Percentiles rank a stretch among this genome's conserved stretches.
Evolutionary conservation across 108 stramenopile species (phyloP).

Genomic region (Fragilaria radians): DNA sequence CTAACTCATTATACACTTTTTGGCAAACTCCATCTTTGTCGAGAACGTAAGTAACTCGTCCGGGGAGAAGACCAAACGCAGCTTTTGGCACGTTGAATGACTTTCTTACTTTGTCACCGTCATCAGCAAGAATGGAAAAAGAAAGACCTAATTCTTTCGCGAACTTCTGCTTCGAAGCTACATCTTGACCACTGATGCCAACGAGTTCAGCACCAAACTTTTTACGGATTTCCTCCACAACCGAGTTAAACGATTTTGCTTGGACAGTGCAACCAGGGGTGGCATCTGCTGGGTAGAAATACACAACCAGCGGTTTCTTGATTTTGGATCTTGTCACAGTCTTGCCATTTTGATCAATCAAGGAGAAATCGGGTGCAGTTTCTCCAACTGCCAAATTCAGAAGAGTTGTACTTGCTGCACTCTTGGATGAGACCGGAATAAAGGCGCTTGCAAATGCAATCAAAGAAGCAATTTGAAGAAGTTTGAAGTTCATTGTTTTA

Average conservation of each 20-base stretch:
- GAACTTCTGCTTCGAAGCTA: slow-evolving; percentile 70
- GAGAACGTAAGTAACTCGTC: slow-evolving; percentile 76
- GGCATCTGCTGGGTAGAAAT: slow-evolving; percentile 76
- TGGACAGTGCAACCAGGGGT: slow-evolving; percentile 80
- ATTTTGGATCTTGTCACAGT: slow-evolving; percentile 55
- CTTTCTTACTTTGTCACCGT: slow-evolving; percentile 55
- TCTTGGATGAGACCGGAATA: slow-evolving; percentile 25
- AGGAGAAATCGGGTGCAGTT: slow-evolving; percentile 70
- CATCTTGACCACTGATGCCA: slow-evolving; percentile 72
- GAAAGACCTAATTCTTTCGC: slow-evolving; percentile 61
- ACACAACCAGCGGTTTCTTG: slow-evolving; percentile 79
- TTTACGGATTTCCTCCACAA: slow-evolving; percentile 62
- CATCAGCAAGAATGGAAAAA: slow-evolving; percentile 76
- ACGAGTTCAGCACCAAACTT: slow-evolving; percentile 70
- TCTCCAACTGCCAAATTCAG: slow-evolving; percentile 68
- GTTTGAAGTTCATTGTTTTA: slow-evolving; percentile 12
- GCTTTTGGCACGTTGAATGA: slow-evolving; percentile 66
- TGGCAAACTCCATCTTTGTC: slow-evolving; percentile 62
- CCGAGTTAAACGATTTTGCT: slow-evolving; percentile 58
- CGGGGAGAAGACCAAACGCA: slow-evolving; percentile 64
- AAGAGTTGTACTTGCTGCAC: slow-evolving; percentile 23
- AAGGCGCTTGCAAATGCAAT: slow-evolving; percentile 42
- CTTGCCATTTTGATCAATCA: slow-evolving; percentile 76
- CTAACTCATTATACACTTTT: slow-evolving; percentile 56
- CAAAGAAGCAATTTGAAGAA: slow-evolving; percentile 22